A percentile compares a stretch with the other conserved stretches of the same genome.
These are phyloP conservation scores for Cercospora sp. DNA, from an alignment of 2,329 filamentous ascomycete genomes.

Conservation along the genomic window DNA sequence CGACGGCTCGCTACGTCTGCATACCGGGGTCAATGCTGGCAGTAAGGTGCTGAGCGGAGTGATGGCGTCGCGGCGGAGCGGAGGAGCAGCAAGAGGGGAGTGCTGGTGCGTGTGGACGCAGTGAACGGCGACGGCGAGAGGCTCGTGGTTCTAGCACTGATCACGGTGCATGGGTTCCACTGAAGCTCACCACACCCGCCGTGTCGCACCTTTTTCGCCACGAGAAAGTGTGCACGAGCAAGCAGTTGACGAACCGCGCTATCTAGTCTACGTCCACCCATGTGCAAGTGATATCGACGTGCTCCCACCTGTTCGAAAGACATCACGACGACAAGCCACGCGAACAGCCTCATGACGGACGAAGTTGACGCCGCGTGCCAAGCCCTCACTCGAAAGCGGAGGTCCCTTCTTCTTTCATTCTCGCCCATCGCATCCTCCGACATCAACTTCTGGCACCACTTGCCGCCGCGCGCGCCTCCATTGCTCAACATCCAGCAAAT, in stretches of 20 bases:
- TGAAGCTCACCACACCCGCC: conserved; percentile 2
- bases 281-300: not conserved
- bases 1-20: conserved; percentile 7
- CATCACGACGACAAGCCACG: not conserved
- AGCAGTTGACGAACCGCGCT: not conserved
- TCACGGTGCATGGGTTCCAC: conserved; percentile 9
- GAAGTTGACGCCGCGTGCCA: not conserved
- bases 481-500: not conserved
- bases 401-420: not conserved
- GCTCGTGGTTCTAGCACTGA: not conserved
- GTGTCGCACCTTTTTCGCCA: conserved; percentile 3
- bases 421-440: not conserved
- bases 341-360: conserved; percentile 2
- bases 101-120: not conserved
- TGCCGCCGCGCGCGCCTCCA: not conserved
- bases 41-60: conserved; percentile 9
- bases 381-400: not conserved
- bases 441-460: not conserved
- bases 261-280: not conserved
- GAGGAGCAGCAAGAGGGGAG: conserved; percentile 6
- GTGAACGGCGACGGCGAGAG: not conserved
- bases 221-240: not conserved
- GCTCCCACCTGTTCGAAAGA: not conserved
- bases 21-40: conserved; percentile 13
- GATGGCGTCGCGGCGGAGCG: conserved; percentile 5